Evolutionary conservation across 441 rosid genomes (phyloP).

Genomic region (Biscutella laevigata): DNA sequence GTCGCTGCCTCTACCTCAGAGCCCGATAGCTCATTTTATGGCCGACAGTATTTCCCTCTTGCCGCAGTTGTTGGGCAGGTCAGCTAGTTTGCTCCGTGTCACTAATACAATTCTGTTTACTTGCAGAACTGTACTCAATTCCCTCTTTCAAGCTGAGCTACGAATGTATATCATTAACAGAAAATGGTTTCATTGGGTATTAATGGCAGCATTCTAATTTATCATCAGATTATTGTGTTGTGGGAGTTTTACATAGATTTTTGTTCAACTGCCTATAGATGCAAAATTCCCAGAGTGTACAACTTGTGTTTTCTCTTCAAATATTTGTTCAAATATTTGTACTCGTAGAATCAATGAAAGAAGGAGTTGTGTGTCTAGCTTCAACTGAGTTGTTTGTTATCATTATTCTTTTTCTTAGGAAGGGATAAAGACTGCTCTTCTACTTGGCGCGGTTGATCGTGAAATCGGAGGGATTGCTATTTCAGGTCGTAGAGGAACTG

Average conservation of each 20-base stretch:
- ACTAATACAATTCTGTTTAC: not conserved
- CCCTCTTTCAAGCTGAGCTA: not conserved
- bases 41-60: conserved; percentile 77
- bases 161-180: not conserved
- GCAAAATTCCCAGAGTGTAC: not conserved
- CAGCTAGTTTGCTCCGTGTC: not conserved
- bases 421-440: conserved; percentile 88
- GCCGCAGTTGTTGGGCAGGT: conserved; percentile 99
- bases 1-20: conserved; percentile 33
- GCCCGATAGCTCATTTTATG: conserved; percentile 39
- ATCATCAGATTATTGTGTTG: not conserved
- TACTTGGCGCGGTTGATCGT: conserved; percentile 89
- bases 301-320: not conserved
- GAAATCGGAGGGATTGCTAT: conserved; percentile 91
- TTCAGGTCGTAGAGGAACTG: conserved; percentile 83
- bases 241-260: not conserved
- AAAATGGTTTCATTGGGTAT: not conserved
- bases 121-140: not conserved
- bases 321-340: too few species aligned
- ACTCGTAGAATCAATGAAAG: too few species aligned
- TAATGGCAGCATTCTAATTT: not conserved
- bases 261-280: not conserved
- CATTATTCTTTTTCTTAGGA: conserved; percentile 34
- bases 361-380: not conserved
- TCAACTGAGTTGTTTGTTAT: not conserved